A percentile compares a stretch with the other conserved stretches of the same genome.
Conservation (phyloP, 352 stramenopile species). For the Phytopythium litorale region DNA sequence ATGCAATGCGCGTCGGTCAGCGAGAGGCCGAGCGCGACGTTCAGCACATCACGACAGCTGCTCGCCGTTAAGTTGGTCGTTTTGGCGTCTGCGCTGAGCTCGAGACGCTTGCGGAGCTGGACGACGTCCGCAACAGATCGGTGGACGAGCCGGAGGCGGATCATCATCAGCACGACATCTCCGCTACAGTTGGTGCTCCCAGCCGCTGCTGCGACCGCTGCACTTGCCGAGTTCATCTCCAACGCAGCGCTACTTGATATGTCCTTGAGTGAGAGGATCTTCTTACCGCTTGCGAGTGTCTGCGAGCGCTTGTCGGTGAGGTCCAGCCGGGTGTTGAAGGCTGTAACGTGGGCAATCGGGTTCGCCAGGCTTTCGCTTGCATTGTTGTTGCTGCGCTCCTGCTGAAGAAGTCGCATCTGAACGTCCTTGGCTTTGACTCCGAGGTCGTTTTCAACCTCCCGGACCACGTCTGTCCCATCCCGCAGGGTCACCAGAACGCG, state of each 20-base stretch:
- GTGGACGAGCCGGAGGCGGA: slow-evolving; percentile 46
- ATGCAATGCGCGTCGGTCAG: slow-evolving; percentile 42
- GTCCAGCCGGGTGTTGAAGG: slow-evolving; percentile 7
- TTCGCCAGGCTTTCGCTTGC: neutral
- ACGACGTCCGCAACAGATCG: slow-evolving; percentile 40
- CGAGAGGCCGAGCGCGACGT: slow-evolving; percentile 27
- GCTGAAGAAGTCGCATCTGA: slow-evolving; percentile 25
- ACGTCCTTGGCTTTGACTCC: slow-evolving; percentile 31
- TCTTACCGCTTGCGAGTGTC: slow-evolving; percentile 16
- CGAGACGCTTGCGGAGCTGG: slow-evolving; percentile 35
- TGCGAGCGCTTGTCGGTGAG: slow-evolving; percentile 7
- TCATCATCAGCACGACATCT: slow-evolving; percentile 36
- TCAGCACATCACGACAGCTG: slow-evolving; percentile 38
- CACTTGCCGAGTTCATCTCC: slow-evolving; percentile 10
- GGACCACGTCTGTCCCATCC: slow-evolving; percentile 44
- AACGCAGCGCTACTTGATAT: slow-evolving; percentile 31
- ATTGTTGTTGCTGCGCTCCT: slow-evolving; percentile 20
- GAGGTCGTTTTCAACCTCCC: slow-evolving; percentile 37
- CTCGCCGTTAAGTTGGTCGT: slow-evolving; percentile 38
- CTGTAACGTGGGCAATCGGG: slow-evolving; percentile 6
- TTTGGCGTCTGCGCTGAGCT: slow-evolving; percentile 54
- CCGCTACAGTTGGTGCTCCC: slow-evolving; percentile 13
- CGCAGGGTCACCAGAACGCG: slow-evolving; percentile 60
- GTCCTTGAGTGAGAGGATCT: slow-evolving; percentile 61
- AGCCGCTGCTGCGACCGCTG: neutral